Base-by-base conservation (phyloP, 2,329 filamentous ascomycete species). In the Pseudocercospora crystallina region DNA sequence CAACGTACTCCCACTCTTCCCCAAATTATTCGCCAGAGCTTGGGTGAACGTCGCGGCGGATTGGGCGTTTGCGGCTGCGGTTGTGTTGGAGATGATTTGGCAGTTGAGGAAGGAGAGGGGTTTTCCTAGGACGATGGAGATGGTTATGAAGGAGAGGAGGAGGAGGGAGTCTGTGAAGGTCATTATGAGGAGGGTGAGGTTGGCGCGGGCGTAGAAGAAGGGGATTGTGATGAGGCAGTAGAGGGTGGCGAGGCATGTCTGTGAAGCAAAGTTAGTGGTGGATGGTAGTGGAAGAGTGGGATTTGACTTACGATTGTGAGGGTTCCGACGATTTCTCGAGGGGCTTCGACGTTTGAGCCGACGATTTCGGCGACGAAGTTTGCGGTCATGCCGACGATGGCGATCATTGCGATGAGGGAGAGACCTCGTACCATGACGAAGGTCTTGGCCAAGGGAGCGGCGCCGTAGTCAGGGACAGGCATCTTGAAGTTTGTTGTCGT, bases 361-460 rank as follows among this genome's bases (percentile, higher is more conserved):
- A 89, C 82, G 67, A 95, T 90, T 61, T 88, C 80, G 17, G 84
- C 79, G 63, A 95, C 85, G 71, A 96, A 95, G 71, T 91, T 90
- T 64, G 86, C 82, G 0, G 84, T 84, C 69, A 96, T 82, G 39
- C 90, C 89, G 58, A 95, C 86, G 59, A 94, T 83, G 51, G 84
- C 77, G 51, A 94, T 77, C 65, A 96, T 85, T 20, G 82, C 82
- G 56, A 87, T 72, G 53, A 82, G 78, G 68, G 95, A 85, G 60
- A 91, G 77, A 51, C 80, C 77, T 41, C 91, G 85, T 60, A 86
- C 81, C 59, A 83, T 75, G 51, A 88, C 83, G 74, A 95, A 95
- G 61, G 86, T 87, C 62, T 86, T 83, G 69, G 87, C 89, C 60
- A 94, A 75, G 43, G 75, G 75, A 51, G 72, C 71, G 68, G 86